Evolutionary conservation across 495 filamentous ascomycete genomes (phyloP).

Genomic region (Chaetomium fimeti): DNA sequence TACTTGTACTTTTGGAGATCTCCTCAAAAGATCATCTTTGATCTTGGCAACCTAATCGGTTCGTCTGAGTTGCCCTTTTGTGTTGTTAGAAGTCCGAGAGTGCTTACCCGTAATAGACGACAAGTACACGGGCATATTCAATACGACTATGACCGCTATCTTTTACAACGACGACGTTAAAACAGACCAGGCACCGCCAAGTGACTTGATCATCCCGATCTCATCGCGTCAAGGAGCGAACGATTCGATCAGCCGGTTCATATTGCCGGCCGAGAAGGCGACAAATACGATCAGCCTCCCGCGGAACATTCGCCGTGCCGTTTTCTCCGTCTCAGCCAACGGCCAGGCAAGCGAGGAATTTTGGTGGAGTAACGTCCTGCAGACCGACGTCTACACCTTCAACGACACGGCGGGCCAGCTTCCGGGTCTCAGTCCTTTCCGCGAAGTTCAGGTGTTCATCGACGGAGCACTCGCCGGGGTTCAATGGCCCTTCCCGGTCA

Average conservation of each 20-base stretch:
- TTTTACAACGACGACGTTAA: constrained; percentile 58
- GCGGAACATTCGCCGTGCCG: constrained; percentile 61
- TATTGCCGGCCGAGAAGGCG: constrained; percentile 63
- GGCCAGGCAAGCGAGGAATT: constrained; percentile 82
- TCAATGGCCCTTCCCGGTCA: constrained; percentile 79
- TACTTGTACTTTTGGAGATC: constrained; percentile 66
- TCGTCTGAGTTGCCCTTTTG: not conserved
- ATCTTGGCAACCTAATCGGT: constrained; percentile 71
- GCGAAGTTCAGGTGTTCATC: constrained; percentile 78
- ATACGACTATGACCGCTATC: constrained; percentile 75
- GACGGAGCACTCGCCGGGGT: constrained; percentile 76
- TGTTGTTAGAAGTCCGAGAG: no score
- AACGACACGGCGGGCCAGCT: constrained; percentile 53
- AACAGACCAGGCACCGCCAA: constrained; percentile 47
- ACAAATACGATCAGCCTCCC: constrained; percentile 59
- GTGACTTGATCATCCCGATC: constrained; percentile 72
- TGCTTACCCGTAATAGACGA: constrained; percentile 41
- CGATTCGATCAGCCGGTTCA: constrained; percentile 65
- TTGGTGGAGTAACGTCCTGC: constrained; percentile 84
- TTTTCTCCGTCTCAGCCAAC: constrained; percentile 73
- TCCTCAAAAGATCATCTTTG: constrained; percentile 76
- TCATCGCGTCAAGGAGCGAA: constrained; percentile 56
- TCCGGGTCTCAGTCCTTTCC: constrained; percentile 72
- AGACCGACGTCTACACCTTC: constrained; percentile 62
- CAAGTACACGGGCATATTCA: constrained; percentile 76